These are phyloP conservation scores for Cytospora chrysosperma DNA, from an alignment of 2,329 filamentous ascomycete species.

Conservation along the genomic window DNA sequence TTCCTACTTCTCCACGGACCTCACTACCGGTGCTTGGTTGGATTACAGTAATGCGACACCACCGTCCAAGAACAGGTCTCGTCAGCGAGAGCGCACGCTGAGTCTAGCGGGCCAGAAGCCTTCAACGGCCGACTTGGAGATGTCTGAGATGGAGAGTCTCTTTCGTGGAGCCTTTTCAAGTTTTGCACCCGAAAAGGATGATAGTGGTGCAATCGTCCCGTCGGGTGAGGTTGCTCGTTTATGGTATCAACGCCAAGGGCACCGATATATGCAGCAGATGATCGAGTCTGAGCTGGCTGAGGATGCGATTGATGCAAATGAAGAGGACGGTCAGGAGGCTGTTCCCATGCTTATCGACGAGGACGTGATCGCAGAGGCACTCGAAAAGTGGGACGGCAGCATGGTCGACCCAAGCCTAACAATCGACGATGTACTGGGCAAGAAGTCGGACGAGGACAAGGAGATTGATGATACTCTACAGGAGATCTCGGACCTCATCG, in stretches of 20 bases:
- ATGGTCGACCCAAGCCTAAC: constrained; percentile 56
- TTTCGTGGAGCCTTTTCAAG: constrained; percentile 78
- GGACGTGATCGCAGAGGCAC: constrained; percentile 50
- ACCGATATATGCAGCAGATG: constrained; percentile 63
- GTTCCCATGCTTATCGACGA: constrained; percentile 47
- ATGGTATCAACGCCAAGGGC: constrained; percentile 75
- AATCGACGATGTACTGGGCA: constrained; percentile 47
- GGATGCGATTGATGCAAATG: constrained; percentile 38
- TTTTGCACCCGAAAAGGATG: constrained; percentile 75
- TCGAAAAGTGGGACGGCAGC: constrained; percentile 59
- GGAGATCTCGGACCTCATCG: constrained; percentile 72
- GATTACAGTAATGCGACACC: constrained; percentile 65
- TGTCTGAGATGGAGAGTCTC: constrained; percentile 69
- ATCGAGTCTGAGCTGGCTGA: constrained; percentile 51
- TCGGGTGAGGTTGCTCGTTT: constrained; percentile 65
- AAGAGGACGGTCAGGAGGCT: constrained; percentile 36
- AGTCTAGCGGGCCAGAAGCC: constrained; percentile 63
- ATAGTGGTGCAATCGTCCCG: constrained; percentile 68
- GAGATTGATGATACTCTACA: constrained; percentile 68
- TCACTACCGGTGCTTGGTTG: constrained; percentile 69
- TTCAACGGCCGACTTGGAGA: constrained; percentile 54
- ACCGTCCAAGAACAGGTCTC: constrained; percentile 54
- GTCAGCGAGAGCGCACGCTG: constrained; percentile 70
- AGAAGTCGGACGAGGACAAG: constrained; percentile 54
- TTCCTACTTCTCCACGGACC: constrained; percentile 65